These are phyloP conservation scores for Jatropha podagrica DNA, from an alignment of 441 rosid genomes.

Conservation along the genomic window DNA sequence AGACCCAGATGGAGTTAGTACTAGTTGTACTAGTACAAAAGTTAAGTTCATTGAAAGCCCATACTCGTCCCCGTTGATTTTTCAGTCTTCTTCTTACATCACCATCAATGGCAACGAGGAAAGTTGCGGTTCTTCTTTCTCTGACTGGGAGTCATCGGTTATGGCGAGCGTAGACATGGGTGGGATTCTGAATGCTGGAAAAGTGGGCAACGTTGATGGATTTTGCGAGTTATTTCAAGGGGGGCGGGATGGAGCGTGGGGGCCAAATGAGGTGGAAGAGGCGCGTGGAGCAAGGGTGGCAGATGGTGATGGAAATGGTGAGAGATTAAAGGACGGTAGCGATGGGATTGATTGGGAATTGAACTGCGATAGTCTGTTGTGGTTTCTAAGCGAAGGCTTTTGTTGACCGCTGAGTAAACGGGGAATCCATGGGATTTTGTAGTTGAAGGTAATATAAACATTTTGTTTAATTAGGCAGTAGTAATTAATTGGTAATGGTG, in stretches of 20 bases:
- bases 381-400: not conserved
- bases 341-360: conserved; percentile 12
- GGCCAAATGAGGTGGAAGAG: conserved; percentile 22
- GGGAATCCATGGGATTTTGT: too few species aligned
- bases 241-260: conserved; percentile 26
- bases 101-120: conserved; percentile 75
- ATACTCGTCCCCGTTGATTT: conserved; percentile 41
- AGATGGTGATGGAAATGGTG: conserved; percentile 12
- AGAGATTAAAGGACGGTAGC: not conserved
- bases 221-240: not conserved
- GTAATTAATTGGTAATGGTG: too few species aligned
- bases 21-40: conserved; percentile 11
- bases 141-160: conserved; percentile 51
- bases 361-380: conserved; percentile 13
- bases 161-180: conserved; percentile 64
- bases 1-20: not conserved
- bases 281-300: conserved; percentile 5
- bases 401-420: not conserved
- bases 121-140: conserved; percentile 68
- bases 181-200: conserved; percentile 20
- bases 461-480: too few species aligned
- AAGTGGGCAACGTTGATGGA: not conserved
- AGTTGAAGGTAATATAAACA: too few species aligned
- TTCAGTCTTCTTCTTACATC: conserved; percentile 52
- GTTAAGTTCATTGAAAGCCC: conserved; percentile 68